Conservation (phyloP, 2,329 filamentous ascomycete genomes). For the Dactylellina cionopaga region DNA sequence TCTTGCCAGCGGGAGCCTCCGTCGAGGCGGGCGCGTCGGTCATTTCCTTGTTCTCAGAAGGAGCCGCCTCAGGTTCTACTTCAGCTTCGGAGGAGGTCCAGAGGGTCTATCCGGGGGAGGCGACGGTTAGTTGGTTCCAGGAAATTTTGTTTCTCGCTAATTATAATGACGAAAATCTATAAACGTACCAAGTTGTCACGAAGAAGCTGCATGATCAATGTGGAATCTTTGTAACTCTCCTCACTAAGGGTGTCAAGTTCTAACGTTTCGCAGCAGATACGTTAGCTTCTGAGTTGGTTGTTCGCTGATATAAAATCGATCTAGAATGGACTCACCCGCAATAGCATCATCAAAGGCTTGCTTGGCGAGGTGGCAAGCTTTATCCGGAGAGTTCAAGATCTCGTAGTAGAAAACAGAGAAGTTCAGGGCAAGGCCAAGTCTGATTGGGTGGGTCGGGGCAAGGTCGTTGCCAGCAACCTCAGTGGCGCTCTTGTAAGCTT, state of each 20-base stretch:
- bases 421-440: slow-evolving; percentile 95
- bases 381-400: slow-evolving; percentile 97
- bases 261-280: slow-evolving; percentile 25
- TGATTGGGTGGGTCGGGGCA: slow-evolving; percentile 96
- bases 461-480: slow-evolving; percentile 98
- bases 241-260: slow-evolving; percentile 96
- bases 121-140: neutral
- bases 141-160: slow-evolving; percentile 20
- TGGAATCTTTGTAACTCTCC: slow-evolving; percentile 99
- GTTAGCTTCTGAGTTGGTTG: slow-evolving; percentile 42
- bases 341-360: slow-evolving; percentile 99
- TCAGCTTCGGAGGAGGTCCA: slow-evolving; percentile 99
- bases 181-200: slow-evolving; percentile 80
- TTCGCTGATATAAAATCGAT: neutral
- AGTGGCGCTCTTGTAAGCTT: slow-evolving; percentile 99
- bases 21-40: slow-evolving; percentile 67
- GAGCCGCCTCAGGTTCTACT: slow-evolving; percentile 70
- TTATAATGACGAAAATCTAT: neutral
- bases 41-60: slow-evolving; percentile 67
- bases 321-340: slow-evolving; percentile 67
- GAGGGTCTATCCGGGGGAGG: slow-evolving; percentile 75
- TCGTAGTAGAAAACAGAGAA: slow-evolving; percentile 99
- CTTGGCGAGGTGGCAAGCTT: slow-evolving; percentile 97
- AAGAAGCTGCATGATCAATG: slow-evolving; percentile 98
- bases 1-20: slow-evolving; percentile 61